Percentiles rank a stretch among this genome's conserved stretches.
Evolutionary conservation across 495 filamentous ascomycete genomes (phyloP).

Genomic region (Penicillium robsamsonii): DNA sequence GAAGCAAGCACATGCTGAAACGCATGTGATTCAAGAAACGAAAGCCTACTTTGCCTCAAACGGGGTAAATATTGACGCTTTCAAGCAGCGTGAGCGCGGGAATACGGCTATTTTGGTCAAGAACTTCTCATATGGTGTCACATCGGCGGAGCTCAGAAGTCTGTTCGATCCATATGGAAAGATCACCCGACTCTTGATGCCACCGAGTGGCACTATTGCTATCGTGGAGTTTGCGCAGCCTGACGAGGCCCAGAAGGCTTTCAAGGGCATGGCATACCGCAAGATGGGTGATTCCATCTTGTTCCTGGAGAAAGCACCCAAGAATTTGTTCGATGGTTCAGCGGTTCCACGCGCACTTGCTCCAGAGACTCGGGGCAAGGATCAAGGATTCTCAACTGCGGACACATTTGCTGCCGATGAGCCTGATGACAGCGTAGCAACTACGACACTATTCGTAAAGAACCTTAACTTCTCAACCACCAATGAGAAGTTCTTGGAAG

Average conservation of each 20-base stretch:
- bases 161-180: slow-evolving; percentile 59
- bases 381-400: slow-evolving; percentile 52
- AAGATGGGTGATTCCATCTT: slow-evolving; percentile 88
- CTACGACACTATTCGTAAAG: slow-evolving; percentile 82
- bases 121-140: slow-evolving; percentile 85
- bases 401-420: slow-evolving; percentile 56
- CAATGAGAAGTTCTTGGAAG: slow-evolving; percentile 64
- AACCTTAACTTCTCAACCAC: slow-evolving; percentile 94
- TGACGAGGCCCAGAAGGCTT: slow-evolving; percentile 76
- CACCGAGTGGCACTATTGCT: slow-evolving; percentile 86
- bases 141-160: slow-evolving; percentile 50
- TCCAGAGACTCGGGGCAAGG: slow-evolving; percentile 40
- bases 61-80: slow-evolving; percentile 87
- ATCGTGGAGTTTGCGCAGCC: slow-evolving; percentile 82
- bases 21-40: slow-evolving; percentile 92
- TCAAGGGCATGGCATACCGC: slow-evolving; percentile 77
- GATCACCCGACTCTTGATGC: slow-evolving; percentile 78
- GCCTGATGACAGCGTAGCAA: slow-evolving; percentile 53
- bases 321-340: slow-evolving; percentile 64
- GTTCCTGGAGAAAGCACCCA: slow-evolving; percentile 91
- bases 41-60: slow-evolving; percentile 84
- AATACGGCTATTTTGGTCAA: slow-evolving; percentile 90
- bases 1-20: slow-evolving; percentile 95
- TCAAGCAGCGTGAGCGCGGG: slow-evolving; percentile 77
- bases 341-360: slow-evolving; percentile 25